Conservation (phyloP, 225 moss, liverwort and hornwort genomes). For the Climacium dendroides region DNA sequence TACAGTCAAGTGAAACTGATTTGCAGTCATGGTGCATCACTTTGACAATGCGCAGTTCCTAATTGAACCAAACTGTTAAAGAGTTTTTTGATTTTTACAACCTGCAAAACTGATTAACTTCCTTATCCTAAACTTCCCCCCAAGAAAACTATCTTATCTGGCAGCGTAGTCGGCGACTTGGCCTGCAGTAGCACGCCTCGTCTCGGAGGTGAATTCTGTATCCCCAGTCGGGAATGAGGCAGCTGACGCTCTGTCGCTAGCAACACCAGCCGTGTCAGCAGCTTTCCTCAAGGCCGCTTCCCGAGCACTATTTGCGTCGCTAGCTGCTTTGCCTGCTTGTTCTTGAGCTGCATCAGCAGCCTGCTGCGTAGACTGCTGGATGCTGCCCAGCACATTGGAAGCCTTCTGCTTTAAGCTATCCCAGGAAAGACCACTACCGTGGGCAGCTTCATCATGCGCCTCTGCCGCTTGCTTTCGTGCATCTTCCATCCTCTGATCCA, state of each 20-base stretch:
- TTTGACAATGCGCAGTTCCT: not conserved
- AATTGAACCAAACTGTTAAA: not conserved
- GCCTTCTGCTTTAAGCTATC: slow-evolving; percentile 22
- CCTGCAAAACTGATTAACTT: not conserved
- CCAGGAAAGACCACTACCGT: not conserved
- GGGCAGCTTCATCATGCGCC: not conserved
- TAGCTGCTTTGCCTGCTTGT: not conserved
- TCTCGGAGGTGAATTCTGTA: slow-evolving; percentile 23
- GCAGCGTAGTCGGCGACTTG: slow-evolving; percentile 43
- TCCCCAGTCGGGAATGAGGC: not conserved
- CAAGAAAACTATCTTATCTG: not conserved
- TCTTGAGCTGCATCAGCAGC: slow-evolving; percentile 3
- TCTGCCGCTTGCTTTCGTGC: not conserved
- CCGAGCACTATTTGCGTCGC: not conserved
- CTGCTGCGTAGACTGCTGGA: slow-evolving; percentile 1
- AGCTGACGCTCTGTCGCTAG: slow-evolving; percentile 16
- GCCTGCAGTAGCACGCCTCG: slow-evolving; percentile 32
- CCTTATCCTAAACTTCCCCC: not conserved
- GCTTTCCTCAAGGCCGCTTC: slow-evolving; percentile 16
- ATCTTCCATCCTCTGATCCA: not conserved
- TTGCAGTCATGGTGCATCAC: not conserved
- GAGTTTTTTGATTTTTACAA: not conserved
- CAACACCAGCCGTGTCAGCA: slow-evolving; percentile 15
- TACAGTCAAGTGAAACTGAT: too few relatives aligned
- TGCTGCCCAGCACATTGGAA: slow-evolving; percentile 6